Evolutionary conservation across 495 filamentous ascomycete species (phyloP).

Genomic region (Talaromyces proteolyticus): DNA sequence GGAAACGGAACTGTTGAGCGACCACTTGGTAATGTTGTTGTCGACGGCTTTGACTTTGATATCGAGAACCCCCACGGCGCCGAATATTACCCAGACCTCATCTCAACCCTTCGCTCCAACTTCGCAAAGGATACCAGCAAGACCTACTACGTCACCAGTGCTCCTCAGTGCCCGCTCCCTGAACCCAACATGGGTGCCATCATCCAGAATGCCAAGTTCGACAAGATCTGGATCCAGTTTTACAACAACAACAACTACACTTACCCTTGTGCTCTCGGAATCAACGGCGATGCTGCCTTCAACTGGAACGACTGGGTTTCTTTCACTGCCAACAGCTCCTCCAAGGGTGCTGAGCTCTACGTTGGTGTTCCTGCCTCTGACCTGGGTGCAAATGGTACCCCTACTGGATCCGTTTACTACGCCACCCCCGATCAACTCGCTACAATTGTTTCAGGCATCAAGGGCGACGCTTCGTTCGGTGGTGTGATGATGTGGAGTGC

Average conservation of each 20-base stretch:
- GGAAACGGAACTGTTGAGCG: slow-evolving; percentile 23
- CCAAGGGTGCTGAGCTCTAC: slow-evolving; percentile 38
- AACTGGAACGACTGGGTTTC: slow-evolving; percentile 41
- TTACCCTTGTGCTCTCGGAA: slow-evolving; percentile 5
- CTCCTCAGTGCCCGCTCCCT: slow-evolving; percentile 51
- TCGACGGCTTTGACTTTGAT: slow-evolving; percentile 59
- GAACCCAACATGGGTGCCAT: slow-evolving; percentile 46
- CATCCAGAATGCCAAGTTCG: slow-evolving; percentile 21
- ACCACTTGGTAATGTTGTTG: slow-evolving; percentile 45
- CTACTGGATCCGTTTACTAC: slow-evolving; percentile 34
- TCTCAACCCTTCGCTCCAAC: slow-evolving; percentile 36
- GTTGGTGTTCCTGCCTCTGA: slow-evolving; percentile 39
- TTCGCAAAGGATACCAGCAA: slow-evolving; percentile 38
- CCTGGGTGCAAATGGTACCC: slow-evolving; percentile 14
- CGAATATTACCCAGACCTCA: slow-evolving; percentile 33
- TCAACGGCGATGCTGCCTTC: slow-evolving; percentile 7
- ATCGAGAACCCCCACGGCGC: slow-evolving; percentile 24
- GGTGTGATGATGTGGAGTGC: slow-evolving; percentile 53
- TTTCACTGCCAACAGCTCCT: slow-evolving; percentile 30
- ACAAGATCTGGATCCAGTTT: slow-evolving; percentile 40
- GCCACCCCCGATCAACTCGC: slow-evolving; percentile 30
- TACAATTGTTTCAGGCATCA: slow-evolving; percentile 20
- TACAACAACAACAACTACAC: slow-evolving; percentile 32
- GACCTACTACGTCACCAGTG: slow-evolving; percentile 49
- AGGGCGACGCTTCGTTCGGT: slow-evolving; percentile 33